Percentiles rank a stretch among this genome's conserved stretches.
These are phyloP conservation scores for Bruguiera gymnorhiza DNA, from an alignment of 345 rosid species.

Conservation along the genomic window DNA sequence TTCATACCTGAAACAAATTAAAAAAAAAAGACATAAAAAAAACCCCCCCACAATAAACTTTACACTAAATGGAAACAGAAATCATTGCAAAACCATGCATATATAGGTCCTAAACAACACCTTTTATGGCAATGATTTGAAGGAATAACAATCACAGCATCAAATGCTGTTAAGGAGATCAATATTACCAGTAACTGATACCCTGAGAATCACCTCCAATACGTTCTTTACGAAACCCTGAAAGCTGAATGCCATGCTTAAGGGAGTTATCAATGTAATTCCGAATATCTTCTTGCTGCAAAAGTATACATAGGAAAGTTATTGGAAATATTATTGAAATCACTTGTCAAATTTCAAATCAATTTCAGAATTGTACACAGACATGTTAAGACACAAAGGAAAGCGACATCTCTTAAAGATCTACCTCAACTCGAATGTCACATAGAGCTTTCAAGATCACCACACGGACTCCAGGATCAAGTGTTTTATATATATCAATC, in stretches of 20 bases:
- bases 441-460: conserved; percentile 93
- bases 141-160: conserved; percentile 6
- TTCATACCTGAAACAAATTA: conserved; percentile 68
- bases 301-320: conserved; percentile 14
- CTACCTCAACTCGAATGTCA: conserved; percentile 96
- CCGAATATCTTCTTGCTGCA: conserved; percentile 96
- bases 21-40: conserved; percentile 24
- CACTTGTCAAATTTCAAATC: conserved; percentile 1
- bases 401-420: neutral
- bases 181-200: conserved; percentile 74
- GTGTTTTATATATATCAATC: conserved; percentile 72
- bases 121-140: neutral
- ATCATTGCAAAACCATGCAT: neutral
- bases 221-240: conserved; percentile 86
- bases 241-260: conserved; percentile 76
- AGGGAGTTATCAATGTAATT: conserved; percentile 86
- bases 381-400: neutral
- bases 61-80: neutral
- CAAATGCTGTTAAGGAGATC: conserved; percentile 12
- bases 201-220: conserved; percentile 95
- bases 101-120: too few species aligned
- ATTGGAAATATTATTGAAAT: conserved; percentile 11
- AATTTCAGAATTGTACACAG: neutral
- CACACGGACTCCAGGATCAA: conserved; percentile 92
- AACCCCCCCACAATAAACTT: neutral